Percentiles rank a stretch among this genome's conserved stretches.
These are phyloP conservation scores for Naumovozyma baii DNA, from an alignment of 805 yeast genomes.

Conservation along the genomic window DNA sequence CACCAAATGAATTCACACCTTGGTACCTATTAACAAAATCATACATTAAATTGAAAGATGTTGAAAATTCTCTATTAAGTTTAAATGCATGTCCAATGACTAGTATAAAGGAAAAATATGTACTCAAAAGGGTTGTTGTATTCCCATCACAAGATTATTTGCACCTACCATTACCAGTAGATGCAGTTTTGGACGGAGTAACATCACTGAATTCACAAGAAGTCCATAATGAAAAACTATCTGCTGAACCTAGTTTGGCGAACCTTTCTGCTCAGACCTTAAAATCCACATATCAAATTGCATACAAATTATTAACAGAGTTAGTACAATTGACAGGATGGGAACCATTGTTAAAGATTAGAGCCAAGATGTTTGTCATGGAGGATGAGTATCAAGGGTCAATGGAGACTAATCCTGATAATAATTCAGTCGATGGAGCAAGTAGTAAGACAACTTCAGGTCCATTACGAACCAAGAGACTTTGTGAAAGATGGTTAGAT, in stretches of 20 bases:
- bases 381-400: constrained; percentile 43
- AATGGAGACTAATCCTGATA: constrained; percentile 4
- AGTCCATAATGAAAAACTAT: constrained; percentile 54
- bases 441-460: not conserved
- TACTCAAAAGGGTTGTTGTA: constrained; percentile 50
- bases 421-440: constrained; percentile 1
- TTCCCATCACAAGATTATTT: constrained; percentile 31
- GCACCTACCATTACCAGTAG: constrained; percentile 69
- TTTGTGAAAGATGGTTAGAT: constrained; percentile 75
- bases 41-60: constrained; percentile 53
- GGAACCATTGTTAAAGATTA: constrained; percentile 51
- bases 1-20: constrained; percentile 67
- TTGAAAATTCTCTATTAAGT: constrained; percentile 62
- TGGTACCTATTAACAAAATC: constrained; percentile 62
- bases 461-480: constrained; percentile 46
- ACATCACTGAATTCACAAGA: constrained; percentile 56
- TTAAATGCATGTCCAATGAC: constrained; percentile 74
- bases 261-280: constrained; percentile 63
- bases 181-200: constrained; percentile 62
- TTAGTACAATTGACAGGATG: constrained; percentile 63
- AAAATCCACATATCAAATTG: constrained; percentile 45
- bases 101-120: constrained; percentile 56
- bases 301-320: constrained; percentile 53
- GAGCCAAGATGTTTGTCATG: constrained; percentile 62
- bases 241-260: constrained; percentile 50